Conservation (phyloP, 805 yeast genomes). For the Candida cerambycidarum region DNA sequence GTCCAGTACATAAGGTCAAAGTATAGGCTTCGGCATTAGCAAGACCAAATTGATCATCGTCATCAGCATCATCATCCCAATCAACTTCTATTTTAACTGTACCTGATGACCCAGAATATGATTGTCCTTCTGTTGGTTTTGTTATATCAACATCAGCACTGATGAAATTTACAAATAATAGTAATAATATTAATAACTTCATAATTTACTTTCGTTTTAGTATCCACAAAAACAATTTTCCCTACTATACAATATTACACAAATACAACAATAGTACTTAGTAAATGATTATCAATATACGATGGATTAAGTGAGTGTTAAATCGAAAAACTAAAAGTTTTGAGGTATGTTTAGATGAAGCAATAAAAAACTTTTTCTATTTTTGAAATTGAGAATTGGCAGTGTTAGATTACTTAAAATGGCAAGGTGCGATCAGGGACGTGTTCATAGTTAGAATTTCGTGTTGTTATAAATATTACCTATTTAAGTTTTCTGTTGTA, state of each 20-base stretch:
- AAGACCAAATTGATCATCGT: slow-evolving; percentile 32
- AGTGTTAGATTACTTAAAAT: slow-evolving; percentile 1
- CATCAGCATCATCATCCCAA: slow-evolving; percentile 62
- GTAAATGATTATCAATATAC: not conserved
- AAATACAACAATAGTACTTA: not conserved
- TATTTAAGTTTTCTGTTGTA: not conserved
- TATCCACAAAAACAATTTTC: not conserved
- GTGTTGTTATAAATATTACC: not conserved
- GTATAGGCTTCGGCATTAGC: slow-evolving; percentile 44
- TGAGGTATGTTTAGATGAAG: slow-evolving; percentile 2
- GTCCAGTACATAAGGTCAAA: slow-evolving; percentile 68
- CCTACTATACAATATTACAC: not conserved
- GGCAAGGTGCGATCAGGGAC: slow-evolving; percentile 2
- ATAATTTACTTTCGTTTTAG: not conserved
- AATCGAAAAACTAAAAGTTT: not conserved
- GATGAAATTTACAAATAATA: slow-evolving; percentile 1
- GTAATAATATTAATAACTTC: slow-evolving; percentile 6
- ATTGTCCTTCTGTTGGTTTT: slow-evolving; percentile 40
- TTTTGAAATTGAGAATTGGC: slow-evolving; percentile 5
- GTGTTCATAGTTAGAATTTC: slow-evolving; percentile 4
- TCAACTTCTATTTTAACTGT: slow-evolving; percentile 27
- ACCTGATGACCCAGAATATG: slow-evolving; percentile 41
- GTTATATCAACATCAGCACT: slow-evolving; percentile 50
- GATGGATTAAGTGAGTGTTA: too few species aligned
- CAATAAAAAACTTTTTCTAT: slow-evolving; percentile 5